Conservation (phyloP, 169 alveolate genomes). For the Eimeria tenella region DNA sequence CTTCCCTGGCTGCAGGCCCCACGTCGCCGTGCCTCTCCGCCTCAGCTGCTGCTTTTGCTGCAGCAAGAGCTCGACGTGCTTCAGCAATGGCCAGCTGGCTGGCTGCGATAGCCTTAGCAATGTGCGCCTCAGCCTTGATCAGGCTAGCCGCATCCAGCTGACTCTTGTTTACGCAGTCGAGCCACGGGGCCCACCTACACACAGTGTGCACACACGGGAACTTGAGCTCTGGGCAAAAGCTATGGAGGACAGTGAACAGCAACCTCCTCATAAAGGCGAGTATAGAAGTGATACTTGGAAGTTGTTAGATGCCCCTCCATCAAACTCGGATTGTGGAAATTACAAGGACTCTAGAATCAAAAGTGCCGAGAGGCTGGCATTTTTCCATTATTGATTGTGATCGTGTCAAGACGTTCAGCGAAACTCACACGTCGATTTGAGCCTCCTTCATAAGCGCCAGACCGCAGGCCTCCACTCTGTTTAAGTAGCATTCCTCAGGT, state of each 20-base stretch:
- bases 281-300: too few species aligned
- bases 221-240: too few species aligned
- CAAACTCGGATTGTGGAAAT: too few species aligned
- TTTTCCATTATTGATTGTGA: too few species aligned
- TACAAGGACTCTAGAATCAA: too few species aligned
- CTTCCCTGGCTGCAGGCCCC: slow-evolving; percentile 47
- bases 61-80: slow-evolving; percentile 6
- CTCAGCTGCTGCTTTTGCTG: slow-evolving; percentile 35
- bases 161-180: slow-evolving; percentile 45
- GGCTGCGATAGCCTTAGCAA: slow-evolving; percentile 18
- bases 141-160: slow-evolving; percentile 15
- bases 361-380: too few species aligned
- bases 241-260: too few species aligned
- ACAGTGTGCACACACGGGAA: not conserved
- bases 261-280: too few species aligned
- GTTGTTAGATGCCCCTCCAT: too few species aligned
- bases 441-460: slow-evolving; percentile 19
- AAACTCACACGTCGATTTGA: slow-evolving; percentile 4
- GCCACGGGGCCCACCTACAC: slow-evolving; percentile 52
- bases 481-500: slow-evolving; percentile 49
- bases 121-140: slow-evolving; percentile 36
- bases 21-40: slow-evolving; percentile 21
- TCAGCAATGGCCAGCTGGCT: slow-evolving; percentile 57
- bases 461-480: slow-evolving; percentile 61
- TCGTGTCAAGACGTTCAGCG: not conserved